Conservation (phyloP, 2,329 filamentous ascomycete genomes). For the Xylariomycetidae sp. region DNA sequence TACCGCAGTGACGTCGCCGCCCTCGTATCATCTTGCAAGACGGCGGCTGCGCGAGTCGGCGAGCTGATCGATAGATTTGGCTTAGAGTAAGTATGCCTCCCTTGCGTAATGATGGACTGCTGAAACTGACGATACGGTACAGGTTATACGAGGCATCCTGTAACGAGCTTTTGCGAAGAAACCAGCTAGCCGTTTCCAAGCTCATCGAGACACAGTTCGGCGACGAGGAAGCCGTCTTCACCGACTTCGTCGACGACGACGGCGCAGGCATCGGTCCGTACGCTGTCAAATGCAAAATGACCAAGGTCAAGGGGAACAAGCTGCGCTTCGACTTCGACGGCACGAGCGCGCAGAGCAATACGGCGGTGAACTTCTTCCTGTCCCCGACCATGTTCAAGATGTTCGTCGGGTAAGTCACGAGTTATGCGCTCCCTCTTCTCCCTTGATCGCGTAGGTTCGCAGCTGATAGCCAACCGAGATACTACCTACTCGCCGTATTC, state of each 20-base stretch:
- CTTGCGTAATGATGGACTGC: background rate
- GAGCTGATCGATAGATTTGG: slow-evolving; percentile 42
- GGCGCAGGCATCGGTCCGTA: slow-evolving; percentile 40
- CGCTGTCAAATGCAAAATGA: slow-evolving; percentile 42
- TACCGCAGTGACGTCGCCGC: slow-evolving; percentile 43
- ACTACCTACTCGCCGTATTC: slow-evolving; percentile 41
- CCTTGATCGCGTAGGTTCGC: too few relatives aligned
- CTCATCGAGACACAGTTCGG: slow-evolving; percentile 42
- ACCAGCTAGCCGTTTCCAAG: slow-evolving; percentile 37
- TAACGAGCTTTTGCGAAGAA: slow-evolving; percentile 38
- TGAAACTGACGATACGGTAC: background rate
- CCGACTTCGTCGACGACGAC: slow-evolving; percentile 46
- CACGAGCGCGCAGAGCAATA: slow-evolving; percentile 41
- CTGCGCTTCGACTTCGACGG: slow-evolving; percentile 45
- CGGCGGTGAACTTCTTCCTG: slow-evolving; percentile 44
- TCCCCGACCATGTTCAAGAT: slow-evolving; percentile 47
- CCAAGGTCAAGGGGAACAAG: slow-evolving; percentile 33
- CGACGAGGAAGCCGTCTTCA: slow-evolving; percentile 36
- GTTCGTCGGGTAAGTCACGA: slow-evolving; percentile 34
- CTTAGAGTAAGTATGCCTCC: slow-evolving; percentile 17
- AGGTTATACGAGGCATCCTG: slow-evolving; percentile 40
- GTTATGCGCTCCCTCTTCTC: too few relatives aligned
- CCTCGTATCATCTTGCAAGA: slow-evolving; percentile 41
- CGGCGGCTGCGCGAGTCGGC: slow-evolving; percentile 37
- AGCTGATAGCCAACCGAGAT: background rate